Evolutionary conservation across 345 rosid genomes (phyloP).

Genomic region (Dimocarpus longan): DNA sequence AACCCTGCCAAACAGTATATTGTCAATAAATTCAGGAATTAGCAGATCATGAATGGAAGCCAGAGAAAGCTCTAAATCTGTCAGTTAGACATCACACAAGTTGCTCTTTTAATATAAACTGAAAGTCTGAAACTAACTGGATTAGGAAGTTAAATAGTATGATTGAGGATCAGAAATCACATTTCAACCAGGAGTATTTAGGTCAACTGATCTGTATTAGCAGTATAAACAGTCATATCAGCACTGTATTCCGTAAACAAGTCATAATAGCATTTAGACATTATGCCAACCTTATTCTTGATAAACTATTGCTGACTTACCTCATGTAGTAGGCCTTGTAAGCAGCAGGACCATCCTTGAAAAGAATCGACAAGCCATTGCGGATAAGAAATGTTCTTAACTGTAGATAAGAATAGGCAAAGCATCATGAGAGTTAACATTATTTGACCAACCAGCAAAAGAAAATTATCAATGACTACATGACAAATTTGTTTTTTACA

Average conservation of each 20-base stretch:
- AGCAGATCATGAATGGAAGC: not conserved
- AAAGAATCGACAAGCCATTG: conserved; percentile 81
- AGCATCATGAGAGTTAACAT: conserved; percentile 13
- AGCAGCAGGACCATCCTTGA: conserved; percentile 86
- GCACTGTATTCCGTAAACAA: conserved; percentile 1
- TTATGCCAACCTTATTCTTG: not conserved
- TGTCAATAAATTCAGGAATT: not conserved
- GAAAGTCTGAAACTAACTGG: not conserved
- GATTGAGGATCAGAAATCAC: not conserved
- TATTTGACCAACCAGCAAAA: not conserved
- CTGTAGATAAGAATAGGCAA: conserved; percentile 40
- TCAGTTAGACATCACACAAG: not conserved
- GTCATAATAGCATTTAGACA: not conserved
- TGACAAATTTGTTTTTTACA: not conserved
- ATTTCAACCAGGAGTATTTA: not conserved
- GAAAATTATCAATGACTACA: not conserved
- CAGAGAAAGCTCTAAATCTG: not conserved
- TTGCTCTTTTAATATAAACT: not conserved
- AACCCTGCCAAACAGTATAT: not conserved
- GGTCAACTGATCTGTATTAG: not conserved
- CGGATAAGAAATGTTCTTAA: conserved; percentile 94
- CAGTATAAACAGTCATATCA: not conserved
- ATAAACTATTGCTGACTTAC: conserved; percentile 37
- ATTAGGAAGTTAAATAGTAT: not conserved
- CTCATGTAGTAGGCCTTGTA: conserved; percentile 76